Evolutionary conservation across 2,329 filamentous ascomycete genomes (phyloP), one percentile per base, ranked within the genome.

Genomic region (Byssoonygena ceratinophila): DNA sequence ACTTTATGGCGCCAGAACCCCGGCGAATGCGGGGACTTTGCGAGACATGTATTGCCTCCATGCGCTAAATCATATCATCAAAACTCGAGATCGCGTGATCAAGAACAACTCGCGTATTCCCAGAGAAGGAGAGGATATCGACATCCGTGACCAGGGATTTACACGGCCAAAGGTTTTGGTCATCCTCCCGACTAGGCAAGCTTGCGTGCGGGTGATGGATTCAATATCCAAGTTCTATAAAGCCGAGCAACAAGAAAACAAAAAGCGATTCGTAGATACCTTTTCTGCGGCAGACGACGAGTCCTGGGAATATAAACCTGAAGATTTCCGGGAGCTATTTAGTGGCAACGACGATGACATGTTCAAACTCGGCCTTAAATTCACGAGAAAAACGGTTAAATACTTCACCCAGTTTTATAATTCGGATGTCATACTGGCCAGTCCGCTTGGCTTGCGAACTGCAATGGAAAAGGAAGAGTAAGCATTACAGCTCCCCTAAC

Each of bases 311-410:
- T 82, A 86, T 63, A 87, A 88, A 63, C 84, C 92, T 0, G 84
- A 83, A 2, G 92, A 97, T 66, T 97, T 94, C 69, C 77, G 79
- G 22, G 86, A 94, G 53, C 76, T 97, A 0, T 98, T 98, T 63
- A 84, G 84, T 56, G 92, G 92, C 54, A 97, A 96, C 65, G 88
- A 95, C 65, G 92, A 97, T 65, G 92, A 98, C 70, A 92, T 94
- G 79, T 98, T 97, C 72, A 82, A 91, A 2, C 74, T 97, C 1
- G 92, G 91, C n/a, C 70, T 98, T 64, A 98, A 97, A 69, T 94
- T 98, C 66, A 97, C 92, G 0, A 81, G 92, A 56, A 97, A 96
- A 70, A 94, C 89, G 0, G 76, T 97, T 64, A 97, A 96, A 67
- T 92, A 86, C 66, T 98, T 94, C 71, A 80, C 91, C 0, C 85